These are phyloP conservation scores for Dalbergia cultrata DNA, from an alignment of 306 rosid genomes.

Conservation along the genomic window DNA sequence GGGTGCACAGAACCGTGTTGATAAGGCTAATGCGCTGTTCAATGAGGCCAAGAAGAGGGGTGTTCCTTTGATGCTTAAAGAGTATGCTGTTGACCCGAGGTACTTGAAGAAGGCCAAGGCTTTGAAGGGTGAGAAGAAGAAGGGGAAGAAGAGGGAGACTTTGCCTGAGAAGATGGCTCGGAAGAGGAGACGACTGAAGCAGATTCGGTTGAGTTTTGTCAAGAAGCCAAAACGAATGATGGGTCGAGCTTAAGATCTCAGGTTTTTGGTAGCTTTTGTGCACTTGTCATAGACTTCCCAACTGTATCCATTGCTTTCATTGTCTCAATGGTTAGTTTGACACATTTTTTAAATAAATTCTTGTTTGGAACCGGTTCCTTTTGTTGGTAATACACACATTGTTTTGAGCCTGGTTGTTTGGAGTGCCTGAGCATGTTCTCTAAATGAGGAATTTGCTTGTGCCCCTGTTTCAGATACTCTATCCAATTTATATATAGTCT, in stretches of 20 bases:
- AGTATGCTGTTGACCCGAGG: conserved; percentile 66
- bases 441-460: neutral
- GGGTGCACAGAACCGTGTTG: conserved; percentile 66
- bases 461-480: neutral
- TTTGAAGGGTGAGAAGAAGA: conserved; percentile 50
- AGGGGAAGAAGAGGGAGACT: conserved; percentile 71
- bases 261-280: neutral
- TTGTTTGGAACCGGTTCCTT: conserved; percentile 5
- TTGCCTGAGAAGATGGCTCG: conserved; percentile 91
- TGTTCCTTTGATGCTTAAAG: conserved; percentile 55
- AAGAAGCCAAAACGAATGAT: conserved; percentile 66
- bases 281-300: conserved; percentile 13
- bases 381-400: neutral
- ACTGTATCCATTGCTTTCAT: conserved; percentile 39
- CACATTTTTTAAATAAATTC: conserved; percentile 7
- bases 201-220: conserved; percentile 82
- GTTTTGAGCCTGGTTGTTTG: neutral
- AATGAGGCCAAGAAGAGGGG: conserved; percentile 64
- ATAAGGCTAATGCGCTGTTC: conserved; percentile 71
- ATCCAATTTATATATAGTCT: neutral
- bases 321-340: conserved; percentile 23
- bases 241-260: conserved; percentile 52
- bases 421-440: neutral
- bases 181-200: conserved; percentile 87
- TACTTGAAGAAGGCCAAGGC: conserved; percentile 64